Percentiles rank a stretch among this genome's conserved stretches.
These are phyloP conservation scores for Fusarium brachygibbosum DNA, from an alignment of 2,329 filamentous ascomycete genomes.

Conservation along the genomic window DNA sequence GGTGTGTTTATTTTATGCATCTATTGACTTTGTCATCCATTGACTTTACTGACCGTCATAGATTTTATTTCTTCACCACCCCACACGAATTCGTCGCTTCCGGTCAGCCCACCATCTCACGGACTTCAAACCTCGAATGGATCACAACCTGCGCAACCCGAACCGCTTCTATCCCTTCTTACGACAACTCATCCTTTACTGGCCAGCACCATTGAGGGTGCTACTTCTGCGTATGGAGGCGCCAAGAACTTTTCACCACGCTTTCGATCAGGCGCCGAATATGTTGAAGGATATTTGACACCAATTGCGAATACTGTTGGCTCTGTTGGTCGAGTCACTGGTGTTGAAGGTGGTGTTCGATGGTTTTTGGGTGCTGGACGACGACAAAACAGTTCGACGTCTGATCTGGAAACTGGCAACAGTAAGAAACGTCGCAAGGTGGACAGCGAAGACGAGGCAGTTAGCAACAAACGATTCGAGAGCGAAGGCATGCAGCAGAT, in stretches of 20 bases:
- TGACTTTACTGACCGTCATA: conserved; percentile 52
- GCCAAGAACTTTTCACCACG: conserved; percentile 92
- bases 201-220: conserved; percentile 85
- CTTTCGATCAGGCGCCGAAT: conserved; percentile 90
- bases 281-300: conserved; percentile 88
- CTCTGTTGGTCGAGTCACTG: conserved; percentile 84
- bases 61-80: conserved; percentile 77
- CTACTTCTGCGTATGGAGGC: conserved; percentile 85
- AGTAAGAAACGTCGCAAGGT: conserved; percentile 72
- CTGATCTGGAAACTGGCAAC: conserved; percentile 62
- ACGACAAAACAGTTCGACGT: conserved; percentile 62
- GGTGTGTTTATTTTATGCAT: conserved; percentile 59
- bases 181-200: conserved; percentile 90
- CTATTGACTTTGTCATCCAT: neutral
- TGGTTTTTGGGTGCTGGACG: conserved; percentile 80
- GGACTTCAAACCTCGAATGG: conserved; percentile 43
- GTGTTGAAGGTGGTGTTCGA: conserved; percentile 87
- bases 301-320: conserved; percentile 90
- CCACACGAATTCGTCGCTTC: conserved; percentile 58
- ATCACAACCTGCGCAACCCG: conserved; percentile 66
- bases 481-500: conserved; percentile 49
- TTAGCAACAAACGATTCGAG: conserved; percentile 51
- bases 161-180: conserved; percentile 87
- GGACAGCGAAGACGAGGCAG: conserved; percentile 56
- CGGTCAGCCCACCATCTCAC: conserved; percentile 55